Percentiles rank a stretch among this genome's conserved stretches.
Evolutionary conservation across 2,329 filamentous ascomycete genomes (phyloP).

Genomic region (Aspergillus versicolor): DNA sequence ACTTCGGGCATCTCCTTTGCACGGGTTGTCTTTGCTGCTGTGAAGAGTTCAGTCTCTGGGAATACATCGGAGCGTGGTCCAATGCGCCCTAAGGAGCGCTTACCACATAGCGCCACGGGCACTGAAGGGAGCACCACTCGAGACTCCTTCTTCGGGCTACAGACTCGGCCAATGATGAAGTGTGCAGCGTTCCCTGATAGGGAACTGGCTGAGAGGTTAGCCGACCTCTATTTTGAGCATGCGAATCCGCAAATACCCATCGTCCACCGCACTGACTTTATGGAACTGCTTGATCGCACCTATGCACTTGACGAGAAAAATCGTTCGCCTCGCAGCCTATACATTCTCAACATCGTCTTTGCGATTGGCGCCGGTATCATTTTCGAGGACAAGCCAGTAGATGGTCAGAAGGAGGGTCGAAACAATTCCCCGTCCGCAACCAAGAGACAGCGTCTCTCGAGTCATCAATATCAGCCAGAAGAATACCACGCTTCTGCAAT

Average conservation of each 20-base stretch:
- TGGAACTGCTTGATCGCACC: constrained; percentile 79
- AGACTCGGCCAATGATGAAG: constrained; percentile 83
- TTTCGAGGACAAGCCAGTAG: constrained; percentile 53
- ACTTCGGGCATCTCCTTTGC: constrained; percentile 93
- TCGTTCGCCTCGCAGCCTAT: constrained; percentile 77
- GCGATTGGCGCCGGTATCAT: constrained; percentile 94
- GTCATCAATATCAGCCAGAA: constrained; percentile 74
- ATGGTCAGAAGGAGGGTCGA: constrained; percentile 23
- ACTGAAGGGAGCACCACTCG: constrained; percentile 76
- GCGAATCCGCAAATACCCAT: constrained; percentile 96
- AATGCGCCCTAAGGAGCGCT: constrained; percentile 58
- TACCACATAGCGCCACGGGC: constrained; percentile 49
- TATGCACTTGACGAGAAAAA: constrained; percentile 68
- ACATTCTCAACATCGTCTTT: constrained; percentile 95
- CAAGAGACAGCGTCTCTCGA: constrained; percentile 55
- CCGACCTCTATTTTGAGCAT: constrained; percentile 88
- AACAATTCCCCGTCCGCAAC: constrained; percentile 29
- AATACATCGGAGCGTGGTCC: constrained; percentile 63
- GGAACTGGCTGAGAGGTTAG: constrained; percentile 69
- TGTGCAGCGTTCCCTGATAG: constrained; percentile 80
- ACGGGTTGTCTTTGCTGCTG: constrained; percentile 87
- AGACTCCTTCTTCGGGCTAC: constrained; percentile 95
- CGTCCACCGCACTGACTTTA: constrained; percentile 83
- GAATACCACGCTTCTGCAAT: constrained; percentile 96
- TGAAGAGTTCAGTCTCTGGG: constrained; percentile 69